phyloP scores from a whole-genome alignment of 2,329 filamentous ascomycete species.

The Penicillium sp. region DNA sequence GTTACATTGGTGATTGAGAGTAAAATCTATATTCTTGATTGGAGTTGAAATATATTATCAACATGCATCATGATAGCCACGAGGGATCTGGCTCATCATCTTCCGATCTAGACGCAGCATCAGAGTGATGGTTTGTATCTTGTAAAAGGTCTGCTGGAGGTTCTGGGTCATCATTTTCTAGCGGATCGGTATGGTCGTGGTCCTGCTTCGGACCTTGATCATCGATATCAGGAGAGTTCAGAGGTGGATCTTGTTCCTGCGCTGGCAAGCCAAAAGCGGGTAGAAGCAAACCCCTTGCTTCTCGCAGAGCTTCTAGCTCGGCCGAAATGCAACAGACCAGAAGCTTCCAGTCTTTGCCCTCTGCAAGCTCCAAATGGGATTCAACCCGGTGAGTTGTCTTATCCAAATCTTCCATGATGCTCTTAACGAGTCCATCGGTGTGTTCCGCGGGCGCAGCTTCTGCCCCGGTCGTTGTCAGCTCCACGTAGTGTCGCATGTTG shows the following conservation, averaged over 20 bases:
- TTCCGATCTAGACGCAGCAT: slow-evolving; percentile 31
- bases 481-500: slow-evolving; percentile 35
- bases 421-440: slow-evolving; percentile 28
- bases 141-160: slow-evolving; percentile 40
- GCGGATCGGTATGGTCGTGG: slow-evolving; percentile 18
- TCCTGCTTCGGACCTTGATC: slow-evolving; percentile 2
- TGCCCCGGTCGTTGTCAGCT: slow-evolving; percentile 20
- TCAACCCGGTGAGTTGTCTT: slow-evolving; percentile 50
- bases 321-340: slow-evolving; percentile 64
- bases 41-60: slow-evolving; percentile 3
- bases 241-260: slow-evolving; percentile 15
- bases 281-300: slow-evolving; percentile 41
- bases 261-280: slow-evolving; percentile 33
- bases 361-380: slow-evolving; percentile 52
- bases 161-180: slow-evolving; percentile 34
- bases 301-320: slow-evolving; percentile 57
- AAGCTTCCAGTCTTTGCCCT: slow-evolving; percentile 60
- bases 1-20: neutral
- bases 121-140: slow-evolving; percentile 26
- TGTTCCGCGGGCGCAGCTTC: slow-evolving; percentile 12
- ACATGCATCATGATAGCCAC: slow-evolving; percentile 38
- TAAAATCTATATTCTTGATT: neutral
- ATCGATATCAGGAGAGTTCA: slow-evolving; percentile 11
- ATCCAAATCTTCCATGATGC: slow-evolving; percentile 49
- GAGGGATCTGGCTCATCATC: slow-evolving; percentile 48